These are phyloP conservation scores for Stromatinia cepivora DNA, from an alignment of 2,329 filamentous ascomycete species.

Conservation along the genomic window DNA sequence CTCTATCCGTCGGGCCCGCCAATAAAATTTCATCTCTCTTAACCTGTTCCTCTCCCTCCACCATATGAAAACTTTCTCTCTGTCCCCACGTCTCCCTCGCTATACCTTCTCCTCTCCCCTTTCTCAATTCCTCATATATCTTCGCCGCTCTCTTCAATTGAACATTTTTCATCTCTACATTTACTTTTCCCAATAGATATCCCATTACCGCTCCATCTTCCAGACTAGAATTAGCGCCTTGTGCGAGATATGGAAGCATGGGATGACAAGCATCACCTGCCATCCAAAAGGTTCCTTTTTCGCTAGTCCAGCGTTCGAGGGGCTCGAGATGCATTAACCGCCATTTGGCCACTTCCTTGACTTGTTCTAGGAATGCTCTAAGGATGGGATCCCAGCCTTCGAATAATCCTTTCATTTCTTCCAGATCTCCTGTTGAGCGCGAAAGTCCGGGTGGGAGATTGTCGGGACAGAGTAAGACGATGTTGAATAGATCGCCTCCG, in stretches of 20 bases:
- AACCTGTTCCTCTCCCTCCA: slow-evolving; percentile 57
- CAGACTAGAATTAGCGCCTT: slow-evolving; percentile 66
- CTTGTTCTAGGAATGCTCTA: slow-evolving; percentile 47
- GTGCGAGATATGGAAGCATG: slow-evolving; percentile 63
- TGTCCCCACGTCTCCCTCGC: slow-evolving; percentile 62
- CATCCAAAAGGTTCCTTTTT: slow-evolving; percentile 35
- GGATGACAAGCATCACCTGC: slow-evolving; percentile 63
- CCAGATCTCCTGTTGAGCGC: slow-evolving; percentile 53
- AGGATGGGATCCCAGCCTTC: slow-evolving; percentile 63
- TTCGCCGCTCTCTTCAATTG: slow-evolving; percentile 49
- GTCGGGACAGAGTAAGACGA: slow-evolving; percentile 66
- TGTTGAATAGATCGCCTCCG: slow-evolving; percentile 60
- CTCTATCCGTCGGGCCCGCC: slow-evolving; percentile 52
- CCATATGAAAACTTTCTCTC: slow-evolving; percentile 54
- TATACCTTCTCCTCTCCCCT: slow-evolving; percentile 53
- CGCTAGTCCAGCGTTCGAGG: slow-evolving; percentile 33
- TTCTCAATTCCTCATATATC: slow-evolving; percentile 51
- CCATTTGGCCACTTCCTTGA: slow-evolving; percentile 67
- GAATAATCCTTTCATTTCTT: slow-evolving; percentile 63
- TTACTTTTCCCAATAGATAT: slow-evolving; percentile 53
- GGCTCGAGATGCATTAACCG: slow-evolving; percentile 58
- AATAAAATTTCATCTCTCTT: slow-evolving; percentile 55
- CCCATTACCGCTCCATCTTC: slow-evolving; percentile 69
- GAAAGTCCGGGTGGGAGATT: slow-evolving; percentile 56
- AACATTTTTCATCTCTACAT: slow-evolving; percentile 42